Conservation (phyloP, 345 rosid species). For the Conringia planisiliqua region DNA sequence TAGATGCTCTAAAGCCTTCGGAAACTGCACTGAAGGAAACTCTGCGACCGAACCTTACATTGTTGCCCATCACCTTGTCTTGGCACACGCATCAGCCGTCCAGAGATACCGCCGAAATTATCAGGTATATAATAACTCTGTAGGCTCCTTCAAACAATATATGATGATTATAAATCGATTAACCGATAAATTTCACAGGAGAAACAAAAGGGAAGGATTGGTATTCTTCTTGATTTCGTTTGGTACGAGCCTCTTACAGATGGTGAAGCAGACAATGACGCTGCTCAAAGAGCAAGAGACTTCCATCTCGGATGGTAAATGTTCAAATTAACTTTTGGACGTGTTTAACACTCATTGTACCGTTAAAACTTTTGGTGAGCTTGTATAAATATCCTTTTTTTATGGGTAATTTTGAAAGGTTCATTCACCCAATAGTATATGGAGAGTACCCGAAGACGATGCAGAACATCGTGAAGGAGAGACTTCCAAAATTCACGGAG, state of each 20-base stretch:
- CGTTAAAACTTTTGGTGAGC: not conserved
- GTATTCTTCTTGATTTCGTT: conserved; percentile 84
- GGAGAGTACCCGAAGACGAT: conserved; percentile 91
- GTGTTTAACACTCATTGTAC: not conserved
- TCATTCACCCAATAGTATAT: conserved; percentile 87
- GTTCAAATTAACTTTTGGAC: not conserved
- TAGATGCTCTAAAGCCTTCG: conserved; percentile 81
- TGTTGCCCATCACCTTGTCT: conserved; percentile 76
- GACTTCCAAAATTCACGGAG: conserved; percentile 77
- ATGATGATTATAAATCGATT: not conserved
- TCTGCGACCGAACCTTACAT: conserved; percentile 91
- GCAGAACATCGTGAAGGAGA: conserved; percentile 67
- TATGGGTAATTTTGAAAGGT: conserved; percentile 43
- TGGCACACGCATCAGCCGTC: conserved; percentile 81
- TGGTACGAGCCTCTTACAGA: conserved; percentile 96
- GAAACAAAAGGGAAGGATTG: conserved; percentile 85
- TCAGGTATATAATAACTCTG: conserved; percentile 39
- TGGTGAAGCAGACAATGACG: conserved; percentile 74
- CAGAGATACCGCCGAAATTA: conserved; percentile 76
- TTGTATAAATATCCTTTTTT: not conserved
- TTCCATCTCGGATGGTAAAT: conserved; percentile 91
- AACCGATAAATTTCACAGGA: conserved; percentile 35
- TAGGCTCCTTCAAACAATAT: not conserved
- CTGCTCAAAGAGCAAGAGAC: conserved; percentile 97
- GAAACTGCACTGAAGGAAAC: conserved; percentile 77